Conservation (phyloP, 352 stramenopile genomes). For the Phytophthora chlamydospora region DNA sequence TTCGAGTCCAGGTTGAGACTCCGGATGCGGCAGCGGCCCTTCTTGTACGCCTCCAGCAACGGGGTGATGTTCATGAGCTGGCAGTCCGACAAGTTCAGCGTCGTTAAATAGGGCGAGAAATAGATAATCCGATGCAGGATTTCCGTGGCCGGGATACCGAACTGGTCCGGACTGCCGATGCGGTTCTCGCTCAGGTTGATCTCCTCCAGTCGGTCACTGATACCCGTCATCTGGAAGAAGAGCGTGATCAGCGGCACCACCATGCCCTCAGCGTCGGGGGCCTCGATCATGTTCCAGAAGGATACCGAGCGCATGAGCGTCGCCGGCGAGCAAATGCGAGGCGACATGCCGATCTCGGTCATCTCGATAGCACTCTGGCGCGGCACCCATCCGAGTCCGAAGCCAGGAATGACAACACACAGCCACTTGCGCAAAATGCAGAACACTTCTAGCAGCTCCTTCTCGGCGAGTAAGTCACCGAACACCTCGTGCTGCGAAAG, state of each 20-base stretch:
- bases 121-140: constrained; percentile 63
- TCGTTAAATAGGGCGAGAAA: constrained; percentile 62
- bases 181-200: constrained; percentile 67
- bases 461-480: constrained; percentile 45
- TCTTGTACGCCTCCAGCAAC: constrained; percentile 56
- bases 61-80: constrained; percentile 59
- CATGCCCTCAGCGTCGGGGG: constrained; percentile 50
- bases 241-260: constrained; percentile 56
- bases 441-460: constrained; percentile 58
- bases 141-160: constrained; percentile 53
- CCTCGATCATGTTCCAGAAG: constrained; percentile 66
- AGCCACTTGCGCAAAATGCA: constrained; percentile 62
- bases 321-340: constrained; percentile 51
- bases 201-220: constrained; percentile 57
- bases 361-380: constrained; percentile 53
- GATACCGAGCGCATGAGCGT: constrained; percentile 48
- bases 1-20: constrained; percentile 60
- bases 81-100: constrained; percentile 53
- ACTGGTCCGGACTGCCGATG: constrained; percentile 59
- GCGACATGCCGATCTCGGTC: constrained; percentile 58
- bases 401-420: constrained; percentile 59
- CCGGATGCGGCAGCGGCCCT: constrained; percentile 52
- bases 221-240: constrained; percentile 61
- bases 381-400: constrained; percentile 59
- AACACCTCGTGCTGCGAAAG: constrained; percentile 50